Evolutionary conservation across 2,329 filamentous ascomycete genomes (phyloP), one percentile per base, ranked within the genome.

Genomic region (Lecanicillium sp.): DNA sequence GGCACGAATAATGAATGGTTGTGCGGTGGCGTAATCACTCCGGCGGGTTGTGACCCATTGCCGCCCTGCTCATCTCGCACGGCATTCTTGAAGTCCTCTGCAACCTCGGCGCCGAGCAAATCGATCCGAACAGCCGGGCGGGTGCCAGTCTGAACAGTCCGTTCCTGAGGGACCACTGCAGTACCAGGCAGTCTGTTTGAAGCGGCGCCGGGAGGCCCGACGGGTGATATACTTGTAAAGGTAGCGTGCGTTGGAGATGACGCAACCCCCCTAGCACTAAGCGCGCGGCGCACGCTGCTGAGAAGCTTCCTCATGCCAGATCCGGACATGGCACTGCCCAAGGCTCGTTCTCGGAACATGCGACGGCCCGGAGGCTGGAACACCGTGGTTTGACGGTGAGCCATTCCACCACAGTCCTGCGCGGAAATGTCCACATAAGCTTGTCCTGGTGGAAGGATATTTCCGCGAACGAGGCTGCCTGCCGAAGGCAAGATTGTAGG

Each of bases 291-390:
- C 28, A 96, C 85, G 45, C 85, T 90, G 6, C 88, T 85, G 36
- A 98, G 72, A 1, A 96, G 73, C 49, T 80, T 92, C 58, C 82
- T 89, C 71, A 95, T 85, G 3, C 85, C 86, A 22, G 83, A 82
- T 33, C 76, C 71, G 9, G 74, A 79, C 71, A 80, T 77, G 38
- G 74, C 75, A 12, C 74, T 75, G 30, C 70, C 71, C 8, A 69
- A 71, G 1, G 66, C 65, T 18, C 57, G 55, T 11, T 62, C 61
- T 47, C 73, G 78, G 30, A 62, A 52, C 34, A 67, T 64, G n/a
- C 44, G 43, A 30, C 50, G 51, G 18, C 35, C 44, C 17, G 55
- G 59, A 7, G 68, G 54, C 37, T 66, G 59, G 38, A 77, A 71
- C 9, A 75, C 46, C 1, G 74, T 76, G 1, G 73, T 80, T 36